Conservation (phyloP, 2,329 filamentous ascomycete species). For the Paecilomyces formosus region DNA sequence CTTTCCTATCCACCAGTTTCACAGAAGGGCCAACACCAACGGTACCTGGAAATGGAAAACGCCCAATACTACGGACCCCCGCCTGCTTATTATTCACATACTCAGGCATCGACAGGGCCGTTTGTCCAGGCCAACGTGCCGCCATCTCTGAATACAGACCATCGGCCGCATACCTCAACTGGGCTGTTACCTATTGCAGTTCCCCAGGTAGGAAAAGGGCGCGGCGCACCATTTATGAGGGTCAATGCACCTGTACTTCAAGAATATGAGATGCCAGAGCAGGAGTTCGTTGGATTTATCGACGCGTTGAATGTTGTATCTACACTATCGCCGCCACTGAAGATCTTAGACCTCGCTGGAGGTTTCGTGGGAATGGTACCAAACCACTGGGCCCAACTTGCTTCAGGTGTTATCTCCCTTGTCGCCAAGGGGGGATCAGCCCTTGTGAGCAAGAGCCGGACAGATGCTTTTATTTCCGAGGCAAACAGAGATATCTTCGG, state of each 20-base stretch:
- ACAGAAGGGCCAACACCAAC: too few species aligned
- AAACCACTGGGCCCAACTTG: constrained; percentile 4
- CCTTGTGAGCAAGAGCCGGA: background rate
- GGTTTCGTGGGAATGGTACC: constrained; percentile 7
- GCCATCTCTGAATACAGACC: too few species aligned
- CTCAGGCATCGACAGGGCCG: too few species aligned
- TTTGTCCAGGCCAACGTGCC: too few species aligned
- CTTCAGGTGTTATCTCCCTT: constrained; percentile 1
- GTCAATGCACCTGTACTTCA: constrained; percentile 6
- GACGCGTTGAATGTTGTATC: constrained; percentile 7
- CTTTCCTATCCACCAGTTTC: too few species aligned
- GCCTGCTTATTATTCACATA: too few species aligned
- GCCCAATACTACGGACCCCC: too few species aligned
- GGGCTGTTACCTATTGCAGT: constrained; percentile 3
- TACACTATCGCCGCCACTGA: constrained; percentile 6
- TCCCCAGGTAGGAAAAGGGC: constrained; percentile 4
- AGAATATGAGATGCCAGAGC: constrained; percentile 3
- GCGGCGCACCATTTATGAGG: constrained; percentile 6
- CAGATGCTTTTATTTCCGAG: constrained; percentile 1
- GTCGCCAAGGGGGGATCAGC: constrained; percentile 1
- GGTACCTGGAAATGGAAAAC: too few species aligned
- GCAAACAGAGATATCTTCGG: constrained; percentile 2
- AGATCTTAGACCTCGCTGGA: constrained; percentile 3
- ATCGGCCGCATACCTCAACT: background rate
- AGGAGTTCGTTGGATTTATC: constrained; percentile 8